Evolutionary conservation across 2,329 filamentous ascomycete species (phyloP).

Genomic region (Calonectria honghensis): DNA sequence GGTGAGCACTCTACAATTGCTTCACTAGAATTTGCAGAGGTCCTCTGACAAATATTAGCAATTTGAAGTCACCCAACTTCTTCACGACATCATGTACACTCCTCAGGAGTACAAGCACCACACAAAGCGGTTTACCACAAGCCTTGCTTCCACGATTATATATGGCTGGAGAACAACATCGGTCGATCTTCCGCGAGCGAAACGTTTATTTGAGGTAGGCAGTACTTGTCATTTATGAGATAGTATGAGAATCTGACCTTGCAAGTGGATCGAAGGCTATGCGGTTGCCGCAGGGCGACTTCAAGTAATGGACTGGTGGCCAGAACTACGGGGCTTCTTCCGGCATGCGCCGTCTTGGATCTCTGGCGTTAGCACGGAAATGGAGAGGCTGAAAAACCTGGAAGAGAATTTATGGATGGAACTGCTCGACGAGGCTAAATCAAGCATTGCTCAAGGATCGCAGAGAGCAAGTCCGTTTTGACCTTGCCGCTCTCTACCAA

Average conservation of each 20-base stretch:
- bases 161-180: constrained; percentile 36
- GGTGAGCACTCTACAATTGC: not conserved
- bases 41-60: not conserved
- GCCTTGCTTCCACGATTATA: constrained; percentile 32
- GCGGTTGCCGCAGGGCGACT: constrained; percentile 26
- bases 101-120: constrained; percentile 24
- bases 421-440: constrained; percentile 16
- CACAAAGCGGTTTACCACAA: constrained; percentile 23
- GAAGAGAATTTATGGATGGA: constrained; percentile 32
- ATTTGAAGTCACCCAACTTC: constrained; percentile 28
- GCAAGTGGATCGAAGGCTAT: constrained; percentile 31
- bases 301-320: constrained; percentile 36
- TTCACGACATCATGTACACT: constrained; percentile 19
- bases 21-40: not conserved
- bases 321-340: constrained; percentile 23
- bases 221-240: not conserved
- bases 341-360: constrained; percentile 25
- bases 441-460: constrained; percentile 17
- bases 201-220: constrained; percentile 24
- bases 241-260: not conserved
- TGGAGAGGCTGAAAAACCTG: constrained; percentile 29
- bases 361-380: constrained; percentile 25
- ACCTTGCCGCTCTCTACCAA: too few species aligned
- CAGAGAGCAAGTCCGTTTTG: constrained; percentile 27
- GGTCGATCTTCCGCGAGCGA: constrained; percentile 12